phyloP scores from a whole-genome alignment of 129 eudicot genomes.

The Flaveria linearis region DNA sequence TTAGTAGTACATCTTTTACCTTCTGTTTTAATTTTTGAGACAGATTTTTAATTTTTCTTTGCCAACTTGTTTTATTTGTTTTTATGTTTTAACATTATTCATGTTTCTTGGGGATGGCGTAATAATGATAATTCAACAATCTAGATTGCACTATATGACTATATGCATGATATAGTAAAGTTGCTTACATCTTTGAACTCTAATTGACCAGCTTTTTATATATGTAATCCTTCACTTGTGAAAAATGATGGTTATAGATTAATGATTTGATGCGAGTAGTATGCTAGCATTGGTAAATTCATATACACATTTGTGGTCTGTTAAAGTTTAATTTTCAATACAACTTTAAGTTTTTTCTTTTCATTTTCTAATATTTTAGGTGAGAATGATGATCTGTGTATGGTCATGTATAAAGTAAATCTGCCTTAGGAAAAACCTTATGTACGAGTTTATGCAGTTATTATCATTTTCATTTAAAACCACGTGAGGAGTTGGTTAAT shows the following conservation, averaged over 20 bases:
- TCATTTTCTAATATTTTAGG: conserved; percentile 40
- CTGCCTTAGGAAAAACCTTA: conserved; percentile 67
- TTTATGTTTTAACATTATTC: no score
- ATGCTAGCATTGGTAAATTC: conserved; percentile 11
- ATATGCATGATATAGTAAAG: no score
- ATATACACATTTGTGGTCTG: conserved; percentile 3
- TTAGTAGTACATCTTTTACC: no score
- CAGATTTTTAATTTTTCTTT: no score
- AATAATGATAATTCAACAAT: no score
- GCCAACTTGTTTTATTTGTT: no score
- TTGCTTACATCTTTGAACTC: no score
- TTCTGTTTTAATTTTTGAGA: no score
- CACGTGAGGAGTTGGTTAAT: conserved; percentile 62
- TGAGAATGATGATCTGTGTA: conserved; percentile 65
- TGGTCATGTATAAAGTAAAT: conserved; percentile 88
- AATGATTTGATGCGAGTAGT: conserved; percentile 3
- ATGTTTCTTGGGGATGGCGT: no score
- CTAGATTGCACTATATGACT: no score
- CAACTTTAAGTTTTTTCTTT: neutral
- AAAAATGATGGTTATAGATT: neutral
- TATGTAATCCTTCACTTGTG: no score
- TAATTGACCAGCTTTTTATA: no score
- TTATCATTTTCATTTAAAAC: conserved; percentile 83
- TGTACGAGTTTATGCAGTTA: conserved; percentile 76
- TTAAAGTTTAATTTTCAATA: conserved; percentile 2